Percentiles rank a stretch among this genome's conserved stretches.
These are phyloP conservation scores for Moniliophthora roreri DNA, from an alignment of 1,284 basidiomycete species.

Conservation along the genomic window DNA sequence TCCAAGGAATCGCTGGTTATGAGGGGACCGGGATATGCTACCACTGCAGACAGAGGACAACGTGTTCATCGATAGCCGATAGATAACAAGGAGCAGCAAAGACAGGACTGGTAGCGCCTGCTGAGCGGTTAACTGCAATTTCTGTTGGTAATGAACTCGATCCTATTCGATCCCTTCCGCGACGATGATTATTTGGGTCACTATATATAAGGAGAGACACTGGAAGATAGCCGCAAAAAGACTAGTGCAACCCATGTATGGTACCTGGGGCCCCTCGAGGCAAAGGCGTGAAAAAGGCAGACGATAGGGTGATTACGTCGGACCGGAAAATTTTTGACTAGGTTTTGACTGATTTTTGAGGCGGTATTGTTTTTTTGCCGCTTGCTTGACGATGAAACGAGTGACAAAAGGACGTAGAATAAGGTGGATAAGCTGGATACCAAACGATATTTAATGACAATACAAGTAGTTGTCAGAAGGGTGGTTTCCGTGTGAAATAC, in stretches of 20 bases:
- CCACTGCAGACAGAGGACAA: too few species aligned
- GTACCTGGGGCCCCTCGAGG: conserved; percentile 9
- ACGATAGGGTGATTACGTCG: not conserved
- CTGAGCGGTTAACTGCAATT: too few species aligned
- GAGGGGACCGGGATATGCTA: too few species aligned
- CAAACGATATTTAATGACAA: not conserved
- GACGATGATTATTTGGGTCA: not conserved
- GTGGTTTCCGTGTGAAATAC: conserved; percentile 32
- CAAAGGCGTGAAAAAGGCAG: not conserved
- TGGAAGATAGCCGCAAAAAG: not conserved
- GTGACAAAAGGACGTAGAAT: not conserved
- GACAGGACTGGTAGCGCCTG: too few species aligned
- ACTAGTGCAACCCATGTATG: not conserved
- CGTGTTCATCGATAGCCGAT: too few species aligned
- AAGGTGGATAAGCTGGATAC: not conserved
- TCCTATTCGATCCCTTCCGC: too few species aligned
- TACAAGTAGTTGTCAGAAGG: conserved; percentile 9
- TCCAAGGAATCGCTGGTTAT: too few species aligned
- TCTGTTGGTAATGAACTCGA: too few species aligned
- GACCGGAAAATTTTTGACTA: too few species aligned
- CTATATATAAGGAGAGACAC: not conserved
- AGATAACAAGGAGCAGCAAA: too few species aligned
- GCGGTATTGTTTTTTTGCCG: not conserved
- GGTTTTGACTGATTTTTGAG: not conserved
- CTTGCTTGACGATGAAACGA: not conserved